Base-by-base conservation (phyloP, 2,329 filamentous ascomycete genomes). In the Fusarium floridanum region DNA sequence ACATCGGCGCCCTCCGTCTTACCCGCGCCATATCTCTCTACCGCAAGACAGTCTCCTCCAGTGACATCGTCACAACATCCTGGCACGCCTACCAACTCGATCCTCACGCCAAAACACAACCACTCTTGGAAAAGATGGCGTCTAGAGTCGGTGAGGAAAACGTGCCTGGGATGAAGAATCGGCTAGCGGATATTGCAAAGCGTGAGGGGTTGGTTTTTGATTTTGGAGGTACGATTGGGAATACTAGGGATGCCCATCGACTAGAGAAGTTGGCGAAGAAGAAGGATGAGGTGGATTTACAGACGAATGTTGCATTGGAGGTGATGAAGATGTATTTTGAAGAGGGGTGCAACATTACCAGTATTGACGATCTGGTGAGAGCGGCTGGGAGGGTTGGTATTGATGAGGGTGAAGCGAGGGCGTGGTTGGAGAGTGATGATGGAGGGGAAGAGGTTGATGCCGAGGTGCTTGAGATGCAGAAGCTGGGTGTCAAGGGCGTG, bases 81-180 rank as follows among this genome's bases (percentile, higher is more conserved):
- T 97, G 94, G 93, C 88, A 89, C 70, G 93, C 95, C 2, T 97
- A 94, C 85, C 95, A 96, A 81, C 89, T 97, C 62, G 91, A 95
- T 79, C 93, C 94, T 0, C 86, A 89, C 1, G 88, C 92, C 24
- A 75, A 77, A 43, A 85, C 87, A 7, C 78, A 88, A 5, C 86
- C 88, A 20, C 81, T 88, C 48, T 76, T 71, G 3, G 86, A 82
- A 72, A 88, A 88, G 80, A 92, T 93, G 81, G 84, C 85, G 14
- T 79, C 84, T 24, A 92, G 91, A 72, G 95, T 95, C 81, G 94
- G 94, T 39, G 83, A 87, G 17, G 89, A 91, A 50, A 88, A 91
- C 39, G 84, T 89, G 1, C 79, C 83, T 0, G 86, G 88, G 73
- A 90, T 95, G 67, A 86, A 88, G 65, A 82, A 86, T 56, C 89